Conservation (phyloP, 345 rosid genomes). For the Chamaenerion angustifolium region DNA sequence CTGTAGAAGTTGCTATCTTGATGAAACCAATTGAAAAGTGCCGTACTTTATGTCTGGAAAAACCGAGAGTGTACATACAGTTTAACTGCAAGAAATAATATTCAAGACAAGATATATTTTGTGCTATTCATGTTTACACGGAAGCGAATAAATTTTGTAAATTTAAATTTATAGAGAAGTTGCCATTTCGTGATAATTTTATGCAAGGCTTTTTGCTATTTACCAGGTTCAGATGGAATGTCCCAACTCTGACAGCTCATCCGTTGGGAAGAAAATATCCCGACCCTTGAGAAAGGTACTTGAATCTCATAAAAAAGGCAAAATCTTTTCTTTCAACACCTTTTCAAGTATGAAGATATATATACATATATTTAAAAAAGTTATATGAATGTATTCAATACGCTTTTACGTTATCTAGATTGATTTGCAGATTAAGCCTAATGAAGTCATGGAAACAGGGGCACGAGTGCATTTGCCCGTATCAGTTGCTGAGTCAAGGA, state of each 20-base stretch:
- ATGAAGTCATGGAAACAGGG: conserved; percentile 57
- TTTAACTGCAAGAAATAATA: too few species aligned
- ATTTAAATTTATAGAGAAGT: too few species aligned
- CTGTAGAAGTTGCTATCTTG: too few species aligned
- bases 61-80: too few species aligned
- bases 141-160: too few species aligned
- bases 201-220: too few species aligned
- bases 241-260: conserved; percentile 12
- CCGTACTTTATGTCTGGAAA: too few species aligned
- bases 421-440: conserved; percentile 48
- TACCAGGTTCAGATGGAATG: conserved; percentile 46
- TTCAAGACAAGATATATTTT: too few species aligned
- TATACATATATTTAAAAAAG: not conserved
- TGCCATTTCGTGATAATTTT: too few species aligned
- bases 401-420: conserved; percentile 19
- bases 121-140: too few species aligned
- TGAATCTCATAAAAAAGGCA: too few species aligned
- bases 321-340: not conserved
- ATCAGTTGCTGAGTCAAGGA: conserved; percentile 55
- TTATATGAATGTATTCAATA: not conserved
- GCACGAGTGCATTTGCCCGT: conserved; percentile 57
- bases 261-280: conserved; percentile 15
- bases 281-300: conserved; percentile 43
- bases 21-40: too few species aligned
- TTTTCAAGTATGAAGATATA: not conserved